Base-by-base conservation (phyloP, 1,139 yeast species). In the Barnettozyma hawaiiensis region DNA sequence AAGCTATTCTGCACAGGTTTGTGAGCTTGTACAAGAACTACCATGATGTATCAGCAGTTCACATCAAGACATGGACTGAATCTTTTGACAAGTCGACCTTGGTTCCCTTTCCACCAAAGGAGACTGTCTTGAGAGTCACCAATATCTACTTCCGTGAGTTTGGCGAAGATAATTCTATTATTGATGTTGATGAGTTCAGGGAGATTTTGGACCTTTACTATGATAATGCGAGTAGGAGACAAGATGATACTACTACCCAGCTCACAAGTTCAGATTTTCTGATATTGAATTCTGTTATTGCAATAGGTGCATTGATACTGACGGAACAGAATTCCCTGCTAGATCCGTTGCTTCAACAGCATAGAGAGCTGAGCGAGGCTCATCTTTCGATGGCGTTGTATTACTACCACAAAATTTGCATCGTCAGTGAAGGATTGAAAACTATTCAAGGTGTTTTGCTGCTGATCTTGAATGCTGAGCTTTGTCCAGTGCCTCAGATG, bases 391-490 rank as follows among this genome's bases (percentile, higher is more conserved):
- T 69, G 55, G 63, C 76, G 0, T 58, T 76, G 8, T 70, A 59
- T 49, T 77, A 73, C 55, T 78, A 72, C 50, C 73, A 70, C 44
- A 63, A 75, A 42, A 56, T 76, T 1, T 61, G 70, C 7, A 65
- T 76, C 2, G 54, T 75, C 22, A 67, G 76, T 45, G 81, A 76
- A 46, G 81, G 81, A 2, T 40, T 76, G 0, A 62, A 61, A 34
- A 68, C 79, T 2, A 61, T 81, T 16, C 73, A 72, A 47, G 81
- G 75, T 0, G 62, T 76, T 14, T 44, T 78, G 33, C 50, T 75
- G 27, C 57, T 80, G 41, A 61, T 72, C 4, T 49, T 68, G 3
- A 75, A 70, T 52, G 62, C 75, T 9, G 79, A 76, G 39, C 64
- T 69, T 38, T 60, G 71, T 54, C 58, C 72, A 12, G 58, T 66